Percentiles rank a stretch among this genome's conserved stretches.
Conservation (phyloP, 2,329 filamentous ascomycete genomes). For the Allantophomopsis cytisporea region DNA sequence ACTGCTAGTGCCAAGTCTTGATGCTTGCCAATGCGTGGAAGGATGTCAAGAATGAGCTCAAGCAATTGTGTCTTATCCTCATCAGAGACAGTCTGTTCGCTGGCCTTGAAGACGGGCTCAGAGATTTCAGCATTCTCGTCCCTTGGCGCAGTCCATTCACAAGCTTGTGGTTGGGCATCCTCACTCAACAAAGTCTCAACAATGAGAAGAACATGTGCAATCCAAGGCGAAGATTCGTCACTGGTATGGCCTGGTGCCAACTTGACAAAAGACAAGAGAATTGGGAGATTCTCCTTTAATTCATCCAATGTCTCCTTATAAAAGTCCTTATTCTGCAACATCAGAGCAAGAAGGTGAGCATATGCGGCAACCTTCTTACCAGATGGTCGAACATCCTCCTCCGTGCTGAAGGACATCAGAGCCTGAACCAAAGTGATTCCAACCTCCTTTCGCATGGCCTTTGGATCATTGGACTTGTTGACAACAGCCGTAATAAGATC, state of each 20-base stretch:
- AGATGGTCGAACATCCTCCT: slow-evolving; percentile 35
- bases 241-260: slow-evolving; percentile 49
- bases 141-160: slow-evolving; percentile 51
- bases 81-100: slow-evolving; percentile 45
- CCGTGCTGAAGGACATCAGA: slow-evolving; percentile 53
- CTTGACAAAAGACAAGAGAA: slow-evolving; percentile 69
- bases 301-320: slow-evolving; percentile 64
- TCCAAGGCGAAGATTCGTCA: slow-evolving; percentile 82
- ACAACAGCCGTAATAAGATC: slow-evolving; percentile 72
- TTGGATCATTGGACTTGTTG: slow-evolving; percentile 41
- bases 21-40: slow-evolving; percentile 81
- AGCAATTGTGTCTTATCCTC: slow-evolving; percentile 62
- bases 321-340: slow-evolving; percentile 72
- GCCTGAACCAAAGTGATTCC: slow-evolving; percentile 75
- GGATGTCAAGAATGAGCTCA: slow-evolving; percentile 63
- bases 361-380: slow-evolving; percentile 71
- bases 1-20: slow-evolving; percentile 73
- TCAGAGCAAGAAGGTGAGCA: slow-evolving; percentile 78
- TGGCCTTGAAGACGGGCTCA: slow-evolving; percentile 41
- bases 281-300: slow-evolving; percentile 62
- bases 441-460: slow-evolving; percentile 51
- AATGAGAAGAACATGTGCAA: slow-evolving; percentile 79
- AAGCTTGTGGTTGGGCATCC: slow-evolving; percentile 67
- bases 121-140: slow-evolving; percentile 33
- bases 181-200: slow-evolving; percentile 83